Evolutionary conservation across 2,329 filamentous ascomycete genomes (phyloP).

Genomic region (Macroventuria anomochaeta): DNA sequence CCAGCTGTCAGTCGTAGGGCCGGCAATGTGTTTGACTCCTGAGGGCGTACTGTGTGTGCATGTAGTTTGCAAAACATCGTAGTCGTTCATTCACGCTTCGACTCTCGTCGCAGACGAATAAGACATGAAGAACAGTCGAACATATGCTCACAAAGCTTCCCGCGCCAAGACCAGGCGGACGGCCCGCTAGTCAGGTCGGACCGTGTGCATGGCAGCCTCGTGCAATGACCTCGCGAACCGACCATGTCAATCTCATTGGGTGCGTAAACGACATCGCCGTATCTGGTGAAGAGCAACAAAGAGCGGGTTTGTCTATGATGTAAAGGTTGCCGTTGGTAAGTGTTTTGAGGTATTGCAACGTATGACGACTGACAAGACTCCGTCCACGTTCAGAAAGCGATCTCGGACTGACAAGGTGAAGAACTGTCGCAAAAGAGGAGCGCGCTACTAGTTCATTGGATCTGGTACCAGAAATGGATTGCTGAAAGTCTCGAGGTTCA

Average conservation of each 20-base stretch:
- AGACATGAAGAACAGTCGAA: neutral
- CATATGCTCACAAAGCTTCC: slow-evolving; percentile 27
- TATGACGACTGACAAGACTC: slow-evolving; percentile 8
- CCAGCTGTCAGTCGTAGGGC: slow-evolving; percentile 12
- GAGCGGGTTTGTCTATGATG: slow-evolving; percentile 5
- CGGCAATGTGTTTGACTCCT: slow-evolving; percentile 9
- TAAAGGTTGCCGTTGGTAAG: neutral
- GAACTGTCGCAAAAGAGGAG: neutral
- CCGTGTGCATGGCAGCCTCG: slow-evolving; percentile 23
- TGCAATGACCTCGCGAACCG: slow-evolving; percentile 16
- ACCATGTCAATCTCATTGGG: slow-evolving; percentile 5
- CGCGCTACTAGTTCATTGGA: neutral
- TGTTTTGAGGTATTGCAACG: neutral
- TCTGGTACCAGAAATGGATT: neutral
- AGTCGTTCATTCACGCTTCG: neutral
- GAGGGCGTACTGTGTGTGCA: neutral
- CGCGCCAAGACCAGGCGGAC: slow-evolving; percentile 28
- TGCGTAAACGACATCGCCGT: neutral
- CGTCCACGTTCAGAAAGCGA: neutral
- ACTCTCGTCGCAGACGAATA: neutral
- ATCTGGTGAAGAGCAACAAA: slow-evolving; percentile 11
- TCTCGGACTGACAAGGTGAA: neutral
- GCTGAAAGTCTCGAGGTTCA: neutral
- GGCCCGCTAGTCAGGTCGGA: slow-evolving; percentile 33
- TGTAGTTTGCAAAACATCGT: neutral